Percentiles rank a stretch among this genome's conserved stretches.
Evolutionary conservation across 2,329 filamentous ascomycete genomes (phyloP).

Genomic region (Verticillium nonalfalfae): DNA sequence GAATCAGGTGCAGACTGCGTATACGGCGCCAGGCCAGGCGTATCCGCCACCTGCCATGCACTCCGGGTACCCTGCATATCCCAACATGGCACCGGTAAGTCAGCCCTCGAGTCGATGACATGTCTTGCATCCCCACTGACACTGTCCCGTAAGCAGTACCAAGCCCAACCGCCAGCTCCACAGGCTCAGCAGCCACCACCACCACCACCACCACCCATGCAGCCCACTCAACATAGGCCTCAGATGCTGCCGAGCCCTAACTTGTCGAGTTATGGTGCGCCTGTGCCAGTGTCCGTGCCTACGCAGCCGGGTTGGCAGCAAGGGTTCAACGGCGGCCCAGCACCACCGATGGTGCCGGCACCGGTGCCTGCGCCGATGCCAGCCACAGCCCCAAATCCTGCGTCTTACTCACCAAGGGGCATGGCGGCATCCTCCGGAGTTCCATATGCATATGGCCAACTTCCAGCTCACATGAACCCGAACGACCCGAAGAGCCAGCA

Average conservation of each 20-base stretch:
- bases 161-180: conserved; percentile 14
- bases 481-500: conserved; percentile 71
- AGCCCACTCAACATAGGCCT: conserved; percentile 19
- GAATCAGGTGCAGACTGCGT: conserved; percentile 38
- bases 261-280: conserved; percentile 26
- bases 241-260: conserved; percentile 18
- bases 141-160: conserved; percentile 1
- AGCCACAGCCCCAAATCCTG: conserved; percentile 16
- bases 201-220: conserved; percentile 2
- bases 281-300: conserved; percentile 20
- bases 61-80: conserved; percentile 38
- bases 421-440: conserved; percentile 26
- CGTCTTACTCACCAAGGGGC: conserved; percentile 17
- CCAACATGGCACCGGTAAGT: conserved; percentile 38
- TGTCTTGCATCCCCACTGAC: not conserved
- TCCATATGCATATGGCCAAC: conserved; percentile 73
- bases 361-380: conserved; percentile 21
- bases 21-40: conserved; percentile 32
- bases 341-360: conserved; percentile 9
- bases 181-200: conserved; percentile 2
- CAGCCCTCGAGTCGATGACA: conserved; percentile 4
- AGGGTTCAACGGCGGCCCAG: conserved; percentile 19
- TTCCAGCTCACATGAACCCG: conserved; percentile 63
- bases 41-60: conserved; percentile 35
- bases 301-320: conserved; percentile 30